Conservation (phyloP, 345 rosid genomes). For the Eucalyptus brandiana region DNA sequence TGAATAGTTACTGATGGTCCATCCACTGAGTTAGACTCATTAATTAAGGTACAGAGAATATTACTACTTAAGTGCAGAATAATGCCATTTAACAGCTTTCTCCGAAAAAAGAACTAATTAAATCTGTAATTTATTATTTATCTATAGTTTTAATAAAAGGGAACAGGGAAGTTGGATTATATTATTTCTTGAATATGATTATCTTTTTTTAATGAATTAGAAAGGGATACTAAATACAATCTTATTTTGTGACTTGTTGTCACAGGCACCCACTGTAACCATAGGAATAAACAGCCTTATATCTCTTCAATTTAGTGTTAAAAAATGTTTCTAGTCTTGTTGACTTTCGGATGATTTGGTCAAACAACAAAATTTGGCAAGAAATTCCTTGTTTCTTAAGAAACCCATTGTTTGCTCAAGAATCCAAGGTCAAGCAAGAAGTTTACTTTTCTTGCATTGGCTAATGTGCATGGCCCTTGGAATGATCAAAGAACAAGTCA, state of each 20-base stretch:
- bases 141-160: neutral
- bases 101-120: too few species aligned
- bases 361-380: neutral
- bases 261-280: neutral
- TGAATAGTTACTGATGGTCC: neutral
- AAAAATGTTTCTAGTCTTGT: neutral
- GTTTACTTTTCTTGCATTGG: neutral
- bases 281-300: neutral
- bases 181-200: neutral
- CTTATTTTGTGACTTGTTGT: neutral
- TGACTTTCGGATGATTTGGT: neutral
- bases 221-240: neutral
- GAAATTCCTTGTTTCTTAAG: neutral
- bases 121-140: neutral
- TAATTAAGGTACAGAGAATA: too few species aligned
- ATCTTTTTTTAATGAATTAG: neutral
- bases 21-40: neutral
- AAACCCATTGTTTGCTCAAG: neutral
- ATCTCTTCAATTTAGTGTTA: neutral
- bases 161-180: neutral
- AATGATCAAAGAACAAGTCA: neutral
- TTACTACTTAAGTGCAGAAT: neutral
- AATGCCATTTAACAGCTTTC: neutral
- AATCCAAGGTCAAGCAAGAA: neutral
- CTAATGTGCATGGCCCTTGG: neutral